Conservation (phyloP, 192 early-diverging fungal species). For the Backusella macrospora region DNA sequence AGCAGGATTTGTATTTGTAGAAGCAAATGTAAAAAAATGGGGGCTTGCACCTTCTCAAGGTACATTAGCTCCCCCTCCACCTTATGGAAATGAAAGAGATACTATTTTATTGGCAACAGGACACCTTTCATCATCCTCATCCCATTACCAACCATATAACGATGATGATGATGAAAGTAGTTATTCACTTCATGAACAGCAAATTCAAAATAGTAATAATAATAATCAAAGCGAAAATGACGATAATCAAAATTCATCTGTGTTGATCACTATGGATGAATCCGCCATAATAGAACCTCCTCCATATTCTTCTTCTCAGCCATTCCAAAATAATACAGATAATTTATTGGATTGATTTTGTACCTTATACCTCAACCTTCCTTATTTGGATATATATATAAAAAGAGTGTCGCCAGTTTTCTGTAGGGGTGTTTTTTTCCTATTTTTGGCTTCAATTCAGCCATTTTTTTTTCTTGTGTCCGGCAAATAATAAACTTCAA, state of each 20-base stretch:
- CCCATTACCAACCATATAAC: neutral
- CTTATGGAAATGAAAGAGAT: conserved; percentile 74
- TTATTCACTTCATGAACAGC: neutral
- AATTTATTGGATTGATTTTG: conserved; percentile 7
- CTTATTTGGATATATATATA: neutral
- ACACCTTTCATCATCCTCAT: neutral
- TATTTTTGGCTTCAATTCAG: neutral
- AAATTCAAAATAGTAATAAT: neutral
- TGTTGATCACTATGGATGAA: conserved; percentile 13
- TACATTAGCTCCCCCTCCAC: conserved; percentile 70
- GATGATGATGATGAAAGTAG: conserved; percentile 3
- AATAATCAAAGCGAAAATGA: neutral
- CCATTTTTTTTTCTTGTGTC: neutral
- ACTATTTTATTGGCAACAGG: conserved; percentile 61
- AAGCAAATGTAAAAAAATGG: conserved; percentile 87
- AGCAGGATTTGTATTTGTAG: conserved; percentile 76
- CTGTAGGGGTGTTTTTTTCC: neutral
- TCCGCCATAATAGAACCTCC: neutral
- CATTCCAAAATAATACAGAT: conserved; percentile 4
- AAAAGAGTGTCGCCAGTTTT: neutral
- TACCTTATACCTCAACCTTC: neutral
- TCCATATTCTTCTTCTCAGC: neutral
- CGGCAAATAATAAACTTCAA: neutral
- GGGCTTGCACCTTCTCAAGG: conserved; percentile 75
- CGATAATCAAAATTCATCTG: neutral